Percentiles rank a stretch among this genome's conserved stretches.
Evolutionary conservation across 768 basidiomycete genomes (phyloP).

Genomic region (Amanita pseudoporphyria): DNA sequence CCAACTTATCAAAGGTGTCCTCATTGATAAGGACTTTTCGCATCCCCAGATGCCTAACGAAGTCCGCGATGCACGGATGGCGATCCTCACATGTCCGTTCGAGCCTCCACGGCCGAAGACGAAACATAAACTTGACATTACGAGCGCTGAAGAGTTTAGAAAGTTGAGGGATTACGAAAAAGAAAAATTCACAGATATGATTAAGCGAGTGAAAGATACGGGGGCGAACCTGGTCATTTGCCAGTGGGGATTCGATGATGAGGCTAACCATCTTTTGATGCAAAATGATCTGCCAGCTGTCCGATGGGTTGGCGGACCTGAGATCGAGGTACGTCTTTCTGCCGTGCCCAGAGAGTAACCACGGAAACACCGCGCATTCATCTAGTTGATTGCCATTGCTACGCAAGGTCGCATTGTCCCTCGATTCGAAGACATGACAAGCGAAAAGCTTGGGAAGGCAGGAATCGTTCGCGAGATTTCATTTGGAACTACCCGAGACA

Average conservation of each 20-base stretch:
- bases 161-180: constrained; percentile 92
- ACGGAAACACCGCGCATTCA: constrained; percentile 3
- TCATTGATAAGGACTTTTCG: constrained; percentile 99
- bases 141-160: constrained; percentile 92
- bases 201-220: constrained; percentile 89
- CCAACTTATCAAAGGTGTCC: constrained; percentile 90
- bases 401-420: constrained; percentile 98
- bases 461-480: constrained; percentile 90
- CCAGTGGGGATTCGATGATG: constrained; percentile 99
- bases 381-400: constrained; percentile 92
- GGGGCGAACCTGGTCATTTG: constrained; percentile 99
- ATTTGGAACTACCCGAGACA: constrained; percentile 97
- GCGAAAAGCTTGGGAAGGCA: constrained; percentile 87
- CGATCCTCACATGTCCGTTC: constrained; percentile 97
- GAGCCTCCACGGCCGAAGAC: constrained; percentile 99
- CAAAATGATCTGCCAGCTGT: constrained; percentile 97
- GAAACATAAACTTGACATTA: constrained; percentile 98
- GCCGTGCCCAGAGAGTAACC: not conserved
- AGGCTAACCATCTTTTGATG: constrained; percentile 96
- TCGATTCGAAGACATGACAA: constrained; percentile 89
- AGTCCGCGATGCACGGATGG: constrained; percentile 83
- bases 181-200: constrained; percentile 96
- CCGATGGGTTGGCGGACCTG: constrained; percentile 98
- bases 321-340: constrained; percentile 71
- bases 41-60: constrained; percentile 95